Conservation (phyloP, 148 eudicot species). For the Spergularia bocconei region DNA sequence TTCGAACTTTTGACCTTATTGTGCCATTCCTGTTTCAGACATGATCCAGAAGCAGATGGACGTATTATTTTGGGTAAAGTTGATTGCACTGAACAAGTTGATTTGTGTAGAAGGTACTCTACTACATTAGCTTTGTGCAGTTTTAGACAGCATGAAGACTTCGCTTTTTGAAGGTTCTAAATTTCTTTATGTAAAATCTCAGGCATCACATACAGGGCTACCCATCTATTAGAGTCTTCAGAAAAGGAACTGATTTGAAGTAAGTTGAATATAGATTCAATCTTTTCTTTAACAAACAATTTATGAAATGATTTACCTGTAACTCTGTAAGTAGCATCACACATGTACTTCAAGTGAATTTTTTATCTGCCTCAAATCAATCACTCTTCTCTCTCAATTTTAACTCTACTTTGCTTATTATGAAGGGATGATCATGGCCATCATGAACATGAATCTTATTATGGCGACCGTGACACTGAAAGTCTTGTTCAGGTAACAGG, state of each 20-base stretch:
- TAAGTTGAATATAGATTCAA: slow-evolving; percentile 27
- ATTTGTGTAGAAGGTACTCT: slow-evolving; percentile 77
- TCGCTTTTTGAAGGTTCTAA: slow-evolving; percentile 22
- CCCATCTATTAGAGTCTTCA: slow-evolving; percentile 93
- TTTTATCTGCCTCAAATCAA: slow-evolving; percentile 3
- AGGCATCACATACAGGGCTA: slow-evolving; percentile 97
- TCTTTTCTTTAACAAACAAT: neutral
- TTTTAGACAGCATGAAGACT: neutral
- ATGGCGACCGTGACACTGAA: slow-evolving; percentile 96
- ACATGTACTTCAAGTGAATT: neutral
- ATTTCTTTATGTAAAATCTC: slow-evolving; percentile 28
- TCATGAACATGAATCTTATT: slow-evolving; percentile 94
- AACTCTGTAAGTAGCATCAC: neutral
- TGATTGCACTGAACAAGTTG: slow-evolving; percentile 83
- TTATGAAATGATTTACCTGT: no score
- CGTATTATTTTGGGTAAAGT: slow-evolving; percentile 91
- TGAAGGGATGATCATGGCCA: slow-evolving; percentile 75
- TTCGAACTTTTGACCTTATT: slow-evolving; percentile 2
- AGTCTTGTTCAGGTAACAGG: slow-evolving; percentile 32
- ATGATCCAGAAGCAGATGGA: slow-evolving; percentile 90
- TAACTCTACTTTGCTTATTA: slow-evolving; percentile 6
- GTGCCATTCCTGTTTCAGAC: slow-evolving; percentile 42
- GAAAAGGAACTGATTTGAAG: slow-evolving; percentile 83
- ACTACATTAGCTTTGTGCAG: neutral
- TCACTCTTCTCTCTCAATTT: neutral